phyloP scores from a whole-genome alignment of 139 green algal genomes.

The Volvox africanus region DNA sequence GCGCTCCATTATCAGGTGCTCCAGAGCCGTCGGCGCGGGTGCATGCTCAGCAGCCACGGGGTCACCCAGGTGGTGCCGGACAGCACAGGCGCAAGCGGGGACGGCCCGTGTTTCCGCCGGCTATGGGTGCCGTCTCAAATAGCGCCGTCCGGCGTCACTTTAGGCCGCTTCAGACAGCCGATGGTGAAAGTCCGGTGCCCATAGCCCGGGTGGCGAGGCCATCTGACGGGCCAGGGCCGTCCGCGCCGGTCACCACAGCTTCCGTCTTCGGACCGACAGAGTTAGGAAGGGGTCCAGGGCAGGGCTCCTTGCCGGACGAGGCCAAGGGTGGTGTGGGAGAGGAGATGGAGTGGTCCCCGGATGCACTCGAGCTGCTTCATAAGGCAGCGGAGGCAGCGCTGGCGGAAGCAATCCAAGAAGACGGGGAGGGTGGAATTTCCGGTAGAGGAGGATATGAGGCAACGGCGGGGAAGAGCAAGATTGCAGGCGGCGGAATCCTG shows the following conservation, averaged over 20 bases:
- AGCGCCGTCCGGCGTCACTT: not conserved
- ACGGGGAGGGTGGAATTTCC: no score
- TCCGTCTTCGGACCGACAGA: no score
- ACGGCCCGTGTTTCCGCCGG: not conserved
- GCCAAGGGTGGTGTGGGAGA: not conserved
- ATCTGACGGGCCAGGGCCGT: not conserved
- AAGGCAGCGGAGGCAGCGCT: slow-evolving; percentile 23
- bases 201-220: no score
- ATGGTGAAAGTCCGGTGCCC: not conserved
- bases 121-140: not conserved
- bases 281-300: no score
- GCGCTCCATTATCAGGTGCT: not conserved
- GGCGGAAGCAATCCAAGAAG: not conserved
- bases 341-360: slow-evolving; percentile 22
- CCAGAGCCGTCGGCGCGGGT: not conserved
- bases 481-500: no score
- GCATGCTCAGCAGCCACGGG: not conserved
- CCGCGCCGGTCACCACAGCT: not conserved
- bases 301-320: no score
- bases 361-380: slow-evolving; percentile 34
- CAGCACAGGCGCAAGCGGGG: not conserved
- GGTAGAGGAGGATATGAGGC: no score
- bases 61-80: not conserved
- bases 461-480: no score
- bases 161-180: not conserved